Evolutionary conservation across 371 early-diverging fungal species (phyloP).

Genomic region (Mortierella sp.): DNA sequence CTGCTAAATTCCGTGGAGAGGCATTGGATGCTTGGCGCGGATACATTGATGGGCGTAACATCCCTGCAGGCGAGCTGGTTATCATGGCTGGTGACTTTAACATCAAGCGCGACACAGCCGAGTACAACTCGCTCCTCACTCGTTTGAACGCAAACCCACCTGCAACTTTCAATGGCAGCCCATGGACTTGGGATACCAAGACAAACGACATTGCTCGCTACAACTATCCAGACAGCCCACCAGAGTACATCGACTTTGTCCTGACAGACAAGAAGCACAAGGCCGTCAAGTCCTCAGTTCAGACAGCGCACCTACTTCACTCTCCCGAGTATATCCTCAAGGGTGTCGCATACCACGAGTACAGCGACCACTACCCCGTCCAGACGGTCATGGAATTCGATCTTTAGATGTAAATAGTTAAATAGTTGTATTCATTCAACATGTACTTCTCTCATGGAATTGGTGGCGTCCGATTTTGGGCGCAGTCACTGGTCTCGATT

Average conservation of each 20-base stretch:
- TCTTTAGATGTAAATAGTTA: constrained; percentile 5
- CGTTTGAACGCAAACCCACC: constrained; percentile 22
- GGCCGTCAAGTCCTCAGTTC: constrained; percentile 19
- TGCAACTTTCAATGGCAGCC: constrained; percentile 16
- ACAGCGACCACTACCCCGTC: constrained; percentile 52
- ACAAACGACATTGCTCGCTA: constrained; percentile 45
- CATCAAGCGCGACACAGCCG: constrained; percentile 20
- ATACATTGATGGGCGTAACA: constrained; percentile 38
- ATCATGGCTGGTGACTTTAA: constrained; percentile 51
- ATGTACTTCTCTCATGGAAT: no score
- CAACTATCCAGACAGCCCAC: constrained; percentile 33
- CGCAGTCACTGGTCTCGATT: no score
- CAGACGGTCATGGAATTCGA: constrained; percentile 12
- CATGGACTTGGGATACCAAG: constrained; percentile 41
- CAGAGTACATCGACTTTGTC: constrained; percentile 47
- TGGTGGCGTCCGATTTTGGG: no score
- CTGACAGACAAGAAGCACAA: constrained; percentile 34
- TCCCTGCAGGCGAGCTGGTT: constrained; percentile 42
- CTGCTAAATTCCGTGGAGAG: constrained; percentile 18
- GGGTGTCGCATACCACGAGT: constrained; percentile 30
- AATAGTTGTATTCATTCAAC: no score
- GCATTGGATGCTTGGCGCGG: constrained; percentile 24
- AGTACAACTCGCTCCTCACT: constrained; percentile 31
- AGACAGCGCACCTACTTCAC: constrained; percentile 22
- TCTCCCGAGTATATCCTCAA: constrained; percentile 32